These are phyloP conservation scores for Bacidia gigantensis DNA, from an alignment of 495 filamentous ascomycete genomes.

Conservation along the genomic window DNA sequence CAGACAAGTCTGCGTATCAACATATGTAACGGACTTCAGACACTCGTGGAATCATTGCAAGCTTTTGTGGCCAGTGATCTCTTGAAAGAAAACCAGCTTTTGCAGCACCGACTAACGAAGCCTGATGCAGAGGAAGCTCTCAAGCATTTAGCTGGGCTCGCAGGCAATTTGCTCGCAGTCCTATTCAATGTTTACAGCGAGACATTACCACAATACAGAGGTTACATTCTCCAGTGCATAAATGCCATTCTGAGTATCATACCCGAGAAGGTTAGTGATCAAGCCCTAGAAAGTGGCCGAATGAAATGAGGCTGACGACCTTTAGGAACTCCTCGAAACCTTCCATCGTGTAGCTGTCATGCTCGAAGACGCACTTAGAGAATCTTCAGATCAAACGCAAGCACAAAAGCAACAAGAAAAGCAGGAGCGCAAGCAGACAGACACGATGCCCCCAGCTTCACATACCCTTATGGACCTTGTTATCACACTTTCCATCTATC, in stretches of 20 bases:
- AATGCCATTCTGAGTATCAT: conserved; percentile 88
- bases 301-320: not conserved
- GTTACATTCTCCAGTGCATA: conserved; percentile 81
- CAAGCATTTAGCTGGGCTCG: conserved; percentile 58
- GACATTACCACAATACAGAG: conserved; percentile 82
- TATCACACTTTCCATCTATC: conserved; percentile 86
- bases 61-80: conserved; percentile 46
- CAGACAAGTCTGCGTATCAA: conserved; percentile 77
- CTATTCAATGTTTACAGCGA: conserved; percentile 97
- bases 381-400: conserved; percentile 35
- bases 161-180: conserved; percentile 80
- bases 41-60: conserved; percentile 82
- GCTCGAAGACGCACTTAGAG: conserved; percentile 63
- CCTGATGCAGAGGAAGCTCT: conserved; percentile 62
- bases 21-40: conserved; percentile 71
- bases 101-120: conserved; percentile 61
- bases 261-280: conserved; percentile 40
- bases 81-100: conserved; percentile 52
- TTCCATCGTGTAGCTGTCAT: conserved; percentile 73
- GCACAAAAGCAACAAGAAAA: conserved; percentile 48
- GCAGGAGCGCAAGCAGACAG: conserved; percentile 40
- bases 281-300: not conserved
- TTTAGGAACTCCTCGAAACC: conserved; percentile 66
- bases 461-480: conserved; percentile 94
- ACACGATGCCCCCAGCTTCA: conserved; percentile 77